Percentiles rank a stretch among this genome's conserved stretches.
Conservation (phyloP, 2,329 filamentous ascomycete species). For the Cladorrhinum sp. region DNA sequence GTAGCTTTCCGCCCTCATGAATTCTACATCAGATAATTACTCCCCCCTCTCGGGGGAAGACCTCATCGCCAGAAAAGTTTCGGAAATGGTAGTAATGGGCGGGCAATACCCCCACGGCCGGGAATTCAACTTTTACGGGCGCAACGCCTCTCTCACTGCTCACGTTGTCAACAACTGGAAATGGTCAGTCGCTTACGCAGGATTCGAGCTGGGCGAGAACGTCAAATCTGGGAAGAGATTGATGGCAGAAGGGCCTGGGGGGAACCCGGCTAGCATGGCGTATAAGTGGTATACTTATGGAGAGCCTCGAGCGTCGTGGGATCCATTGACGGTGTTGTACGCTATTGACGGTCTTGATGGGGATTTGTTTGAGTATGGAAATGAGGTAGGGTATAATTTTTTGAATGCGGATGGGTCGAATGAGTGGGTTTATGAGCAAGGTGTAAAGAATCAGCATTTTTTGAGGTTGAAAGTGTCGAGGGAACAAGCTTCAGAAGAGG, state of each 20-base stretch:
- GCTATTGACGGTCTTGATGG: slow-evolving; percentile 36
- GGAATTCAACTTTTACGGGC: slow-evolving; percentile 49
- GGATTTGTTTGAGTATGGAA: slow-evolving; percentile 37
- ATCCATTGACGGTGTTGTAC: slow-evolving; percentile 42
- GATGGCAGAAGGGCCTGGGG: slow-evolving; percentile 30
- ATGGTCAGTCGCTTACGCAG: slow-evolving; percentile 40
- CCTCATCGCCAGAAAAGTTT: slow-evolving; percentile 44
- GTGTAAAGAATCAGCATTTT: slow-evolving; percentile 39
- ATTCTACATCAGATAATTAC: slow-evolving; percentile 40
- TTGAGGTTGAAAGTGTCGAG: slow-evolving; percentile 35
- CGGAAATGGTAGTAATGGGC: slow-evolving; percentile 51
- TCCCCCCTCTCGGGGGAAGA: slow-evolving; percentile 39
- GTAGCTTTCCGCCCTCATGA: slow-evolving; percentile 43
- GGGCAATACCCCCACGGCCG: slow-evolving; percentile 46
- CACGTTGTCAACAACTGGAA: slow-evolving; percentile 47
- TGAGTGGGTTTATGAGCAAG: slow-evolving; percentile 39
- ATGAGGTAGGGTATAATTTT: slow-evolving; percentile 40
- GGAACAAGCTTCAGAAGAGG: slow-evolving; percentile 29
- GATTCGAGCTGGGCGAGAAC: slow-evolving; percentile 41
- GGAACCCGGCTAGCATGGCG: slow-evolving; percentile 37
- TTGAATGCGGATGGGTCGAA: slow-evolving; percentile 41
- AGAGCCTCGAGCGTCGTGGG: slow-evolving; percentile 38
- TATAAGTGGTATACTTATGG: slow-evolving; percentile 42
- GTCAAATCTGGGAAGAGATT: slow-evolving; percentile 41
- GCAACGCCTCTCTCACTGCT: slow-evolving; percentile 36